Percentiles rank a stretch among this genome's conserved stretches.
Evolutionary conservation across 2,329 filamentous ascomycete species (phyloP).

Genomic region (Xylariomycetidae sp.): DNA sequence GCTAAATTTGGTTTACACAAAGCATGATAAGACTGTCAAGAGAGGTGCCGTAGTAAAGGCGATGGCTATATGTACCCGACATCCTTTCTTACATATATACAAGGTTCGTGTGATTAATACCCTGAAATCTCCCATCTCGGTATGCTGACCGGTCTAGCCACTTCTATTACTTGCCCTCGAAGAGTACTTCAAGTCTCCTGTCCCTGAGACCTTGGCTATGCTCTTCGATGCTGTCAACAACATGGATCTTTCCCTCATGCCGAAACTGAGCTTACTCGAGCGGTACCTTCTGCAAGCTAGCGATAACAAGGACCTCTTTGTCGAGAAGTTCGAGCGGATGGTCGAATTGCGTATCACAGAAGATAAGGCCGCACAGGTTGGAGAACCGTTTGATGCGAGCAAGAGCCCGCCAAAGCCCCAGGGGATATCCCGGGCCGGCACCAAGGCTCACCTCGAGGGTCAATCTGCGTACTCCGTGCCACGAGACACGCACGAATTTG

Average conservation of each 20-base stretch:
- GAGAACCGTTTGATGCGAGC: conserved; percentile 42
- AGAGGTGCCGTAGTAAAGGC: conserved; percentile 94
- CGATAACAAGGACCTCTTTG: conserved; percentile 92
- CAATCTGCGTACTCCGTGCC: conserved; percentile 70
- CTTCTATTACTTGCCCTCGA: conserved; percentile 85
- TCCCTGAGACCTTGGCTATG: conserved; percentile 79
- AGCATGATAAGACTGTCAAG: conserved; percentile 89
- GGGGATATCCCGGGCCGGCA: conserved; percentile 56
- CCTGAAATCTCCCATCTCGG: too few species aligned
- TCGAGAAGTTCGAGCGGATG: conserved; percentile 97
- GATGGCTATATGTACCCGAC: conserved; percentile 97
- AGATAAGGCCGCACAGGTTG: conserved; percentile 44
- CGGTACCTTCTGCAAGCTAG: conserved; percentile 81
- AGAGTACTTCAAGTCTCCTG: conserved; percentile 92
- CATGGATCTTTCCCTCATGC: conserved; percentile 95
- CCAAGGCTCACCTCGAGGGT: conserved; percentile 59
- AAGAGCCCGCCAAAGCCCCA: conserved; percentile 42
- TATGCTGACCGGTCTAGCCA: too few species aligned
- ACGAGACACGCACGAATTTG: conserved; percentile 95
- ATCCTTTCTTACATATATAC: conserved; percentile 98
- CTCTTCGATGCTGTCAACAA: conserved; percentile 90
- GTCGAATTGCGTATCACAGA: conserved; percentile 75
- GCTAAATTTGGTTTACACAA: conserved; percentile 94
- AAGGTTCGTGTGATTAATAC: conserved; percentile 72
- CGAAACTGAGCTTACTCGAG: conserved; percentile 77